A percentile compares a stretch with the other conserved stretches of the same genome.
Evolutionary conservation across 768 basidiomycete genomes (phyloP).

Genomic region (Rhodotorula paludigena): DNA sequence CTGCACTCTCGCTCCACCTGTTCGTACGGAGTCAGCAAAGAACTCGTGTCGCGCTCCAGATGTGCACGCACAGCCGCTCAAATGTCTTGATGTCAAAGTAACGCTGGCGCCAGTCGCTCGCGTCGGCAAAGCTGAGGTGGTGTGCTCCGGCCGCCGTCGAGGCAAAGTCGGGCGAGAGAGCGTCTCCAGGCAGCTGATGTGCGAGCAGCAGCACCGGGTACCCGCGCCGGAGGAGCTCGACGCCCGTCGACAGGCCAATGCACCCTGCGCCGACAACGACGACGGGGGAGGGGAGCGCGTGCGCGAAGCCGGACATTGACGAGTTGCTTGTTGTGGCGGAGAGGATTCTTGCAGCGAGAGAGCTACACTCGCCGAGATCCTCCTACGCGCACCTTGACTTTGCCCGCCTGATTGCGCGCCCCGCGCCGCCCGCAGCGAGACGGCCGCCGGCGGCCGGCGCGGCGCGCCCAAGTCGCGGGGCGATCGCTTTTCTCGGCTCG

Average conservation of each 20-base stretch:
- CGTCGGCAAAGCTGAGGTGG: conserved; percentile 47
- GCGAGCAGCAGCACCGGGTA: conserved; percentile 45
- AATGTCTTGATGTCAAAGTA: conserved; percentile 45
- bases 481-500: background rate
- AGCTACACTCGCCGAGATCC: no score
- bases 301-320: background rate
- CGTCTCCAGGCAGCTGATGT: conserved; percentile 45
- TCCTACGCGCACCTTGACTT: no score
- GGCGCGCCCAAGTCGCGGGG: no score
- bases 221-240: conserved; percentile 43
- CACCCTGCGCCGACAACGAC: conserved; percentile 47
- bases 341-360: no score
- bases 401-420: no score
- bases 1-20: conserved; percentile 43
- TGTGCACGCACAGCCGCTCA: conserved; percentile 43
- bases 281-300: conserved; percentile 16
- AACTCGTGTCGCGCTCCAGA: no score
- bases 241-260: conserved; percentile 48
- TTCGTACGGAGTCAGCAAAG: no score
- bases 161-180: conserved; percentile 43
- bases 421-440: no score
- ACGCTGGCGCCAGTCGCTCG: conserved; percentile 44
- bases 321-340: no score
- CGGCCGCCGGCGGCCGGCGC: no score
- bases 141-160: conserved; percentile 46